Evolutionary conservation across 1,284 basidiomycete genomes (phyloP), one percentile per base, ranked within the genome.

Genomic region (Ceratobasidium sp.): DNA sequence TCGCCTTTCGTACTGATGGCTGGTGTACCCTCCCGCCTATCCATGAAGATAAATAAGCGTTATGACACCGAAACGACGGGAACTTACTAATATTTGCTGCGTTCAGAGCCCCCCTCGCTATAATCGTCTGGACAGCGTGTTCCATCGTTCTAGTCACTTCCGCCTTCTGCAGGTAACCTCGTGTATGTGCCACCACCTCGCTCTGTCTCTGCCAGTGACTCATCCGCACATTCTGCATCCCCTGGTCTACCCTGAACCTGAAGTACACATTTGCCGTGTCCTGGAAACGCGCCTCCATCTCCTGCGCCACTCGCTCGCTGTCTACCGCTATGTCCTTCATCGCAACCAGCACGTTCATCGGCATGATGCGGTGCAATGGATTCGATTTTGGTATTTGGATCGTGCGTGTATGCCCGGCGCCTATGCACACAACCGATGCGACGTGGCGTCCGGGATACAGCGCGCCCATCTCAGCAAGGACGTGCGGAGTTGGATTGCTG

Each of bases 171-270:
- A n/a, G n/a, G n/a, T n/a, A n/a, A 8, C n/a, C 51, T 54, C 27
- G 16, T 9, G 66, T 69, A 31, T 37, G 48, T 6, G 48, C 39
- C 14, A 19, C 29, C 9, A 69, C 51, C 51, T 53, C 54, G 49
- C 9, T 34, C 6, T 19, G n/a, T 24, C 22, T 41, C 24, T 41
- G 16, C 31, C 49, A 53, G 8, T 24, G 51, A 13, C 14, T 27
- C 48, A 31, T 24, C 11, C 29, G 43, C 3, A 65, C 49, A 9
- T 51, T 46, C 29, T 65, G 63, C 34, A 53, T 27, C 9, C 63
- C 63, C 27, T 65, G 63, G 7, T 65, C 53, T 34, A 22, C 22
- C 16, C 31, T 34, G 53, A 56, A 29, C 24, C 53, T 8, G 19
- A 29, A 56, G 53, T 56, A 56, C 9, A 27, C 24, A 13, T 56